Percentiles rank a stretch among this genome's conserved stretches.
phyloP scores from a whole-genome alignment of 1,284 basidiomycete species.

The Amylostereum areolatum region DNA sequence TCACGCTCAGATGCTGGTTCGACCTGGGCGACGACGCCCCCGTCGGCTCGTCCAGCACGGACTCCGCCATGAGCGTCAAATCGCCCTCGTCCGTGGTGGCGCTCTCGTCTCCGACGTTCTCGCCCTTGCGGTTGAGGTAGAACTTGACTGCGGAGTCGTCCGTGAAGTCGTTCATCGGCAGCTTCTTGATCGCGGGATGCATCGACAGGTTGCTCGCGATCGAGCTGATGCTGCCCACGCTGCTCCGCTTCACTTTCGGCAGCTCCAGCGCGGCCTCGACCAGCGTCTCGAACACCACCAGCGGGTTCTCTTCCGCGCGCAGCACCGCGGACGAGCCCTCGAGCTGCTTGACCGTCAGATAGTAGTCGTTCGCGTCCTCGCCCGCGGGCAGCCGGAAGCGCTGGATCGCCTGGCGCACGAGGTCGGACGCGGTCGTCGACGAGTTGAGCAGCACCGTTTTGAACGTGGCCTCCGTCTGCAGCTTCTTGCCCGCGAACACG shows the following conservation, averaged over 20 bases:
- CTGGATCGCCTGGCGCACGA: conserved; percentile 89
- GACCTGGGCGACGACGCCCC: conserved; percentile 5
- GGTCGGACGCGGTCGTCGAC: conserved; percentile 76
- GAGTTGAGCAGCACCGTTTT: conserved; percentile 94
- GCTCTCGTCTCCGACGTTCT: conserved; percentile 27
- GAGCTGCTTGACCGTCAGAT: conserved; percentile 87
- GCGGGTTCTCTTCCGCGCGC: conserved; percentile 67
- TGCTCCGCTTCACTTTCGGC: conserved; percentile 88
- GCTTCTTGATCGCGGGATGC: conserved; percentile 89
- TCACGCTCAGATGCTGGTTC: too few species aligned
- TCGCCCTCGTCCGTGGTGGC: conserved; percentile 37
- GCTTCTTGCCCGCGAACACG: conserved; percentile 85
- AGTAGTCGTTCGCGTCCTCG: conserved; percentile 70
- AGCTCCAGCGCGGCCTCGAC: conserved; percentile 73
- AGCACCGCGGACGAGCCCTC: conserved; percentile 80
- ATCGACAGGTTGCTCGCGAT: conserved; percentile 86
- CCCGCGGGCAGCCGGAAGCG: conserved; percentile 78
- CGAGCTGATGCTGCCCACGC: conserved; percentile 90
- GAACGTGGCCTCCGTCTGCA: conserved; percentile 93
- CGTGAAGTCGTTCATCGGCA: conserved; percentile 95
- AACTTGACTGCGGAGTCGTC: conserved; percentile 97
- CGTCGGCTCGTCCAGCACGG: conserved; percentile 22
- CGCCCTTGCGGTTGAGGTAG: conserved; percentile 71
- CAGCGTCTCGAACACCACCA: conserved; percentile 82
- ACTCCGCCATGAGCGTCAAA: conserved; percentile 43